These are phyloP conservation scores for Fusarium mangiferae DNA, from an alignment of 2,329 filamentous ascomycete species.

Conservation along the genomic window DNA sequence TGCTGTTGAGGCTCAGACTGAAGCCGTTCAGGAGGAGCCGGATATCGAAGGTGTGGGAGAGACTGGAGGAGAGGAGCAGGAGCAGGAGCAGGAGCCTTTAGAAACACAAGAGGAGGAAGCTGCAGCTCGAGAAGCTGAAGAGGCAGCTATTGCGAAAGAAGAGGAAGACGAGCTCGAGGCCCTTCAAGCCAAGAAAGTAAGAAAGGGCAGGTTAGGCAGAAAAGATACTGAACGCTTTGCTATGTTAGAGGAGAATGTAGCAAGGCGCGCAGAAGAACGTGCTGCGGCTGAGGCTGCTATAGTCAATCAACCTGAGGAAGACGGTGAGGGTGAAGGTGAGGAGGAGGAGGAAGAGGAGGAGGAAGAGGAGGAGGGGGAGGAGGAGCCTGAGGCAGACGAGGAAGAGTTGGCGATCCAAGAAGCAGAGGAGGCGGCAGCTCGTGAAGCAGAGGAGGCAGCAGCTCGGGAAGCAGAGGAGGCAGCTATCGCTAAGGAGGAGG, in stretches of 20 bases:
- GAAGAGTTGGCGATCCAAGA: not conserved
- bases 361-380: not conserved
- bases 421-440: constrained; percentile 36
- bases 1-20: constrained; percentile 9
- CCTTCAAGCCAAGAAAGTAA: constrained; percentile 49
- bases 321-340: not conserved
- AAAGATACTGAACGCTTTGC: constrained; percentile 37
- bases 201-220: constrained; percentile 47
- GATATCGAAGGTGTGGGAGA: constrained; percentile 40
- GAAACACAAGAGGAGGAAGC: constrained; percentile 1
- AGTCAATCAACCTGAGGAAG: constrained; percentile 35
- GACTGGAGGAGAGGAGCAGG: constrained; percentile 24
- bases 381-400: not conserved
- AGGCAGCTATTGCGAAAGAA: constrained; percentile 40
- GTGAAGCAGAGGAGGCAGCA: constrained; percentile 26
- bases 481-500: constrained; percentile 30
- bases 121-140: constrained; percentile 30
- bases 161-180: constrained; percentile 56
- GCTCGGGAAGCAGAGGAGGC: constrained; percentile 27
- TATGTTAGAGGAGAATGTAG: constrained; percentile 17
- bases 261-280: constrained; percentile 41
- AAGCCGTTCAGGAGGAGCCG: constrained; percentile 26
- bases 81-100: constrained; percentile 5
- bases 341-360: not conserved
- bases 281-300: constrained; percentile 18